Evolutionary conservation across 805 yeast species (phyloP), one percentile per base, ranked within the genome.

Genomic region (Myxozyma neotropica): DNA sequence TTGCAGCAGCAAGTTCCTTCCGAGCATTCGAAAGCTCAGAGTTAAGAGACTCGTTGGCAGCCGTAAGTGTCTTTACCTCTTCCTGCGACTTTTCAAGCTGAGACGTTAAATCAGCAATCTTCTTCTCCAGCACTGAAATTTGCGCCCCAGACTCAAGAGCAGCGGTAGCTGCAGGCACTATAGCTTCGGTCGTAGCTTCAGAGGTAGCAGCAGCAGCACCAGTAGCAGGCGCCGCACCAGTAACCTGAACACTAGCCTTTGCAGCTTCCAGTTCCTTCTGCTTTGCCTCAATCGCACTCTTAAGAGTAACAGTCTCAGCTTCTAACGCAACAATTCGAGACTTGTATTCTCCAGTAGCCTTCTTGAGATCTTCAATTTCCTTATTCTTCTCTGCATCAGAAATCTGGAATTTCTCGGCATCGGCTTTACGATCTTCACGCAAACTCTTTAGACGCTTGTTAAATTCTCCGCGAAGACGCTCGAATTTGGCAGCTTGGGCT

Each of bases 81-180:
- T 35, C 44, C 51, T 61, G 52, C 17, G 50, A 35, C 10, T 55
- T 48, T 40, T 35, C 53, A 19, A 63, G 45, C 35, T 39, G 45
- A 5, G 60, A 21, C 12, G 55, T 56, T 29, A 73, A 68, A 19
- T 69, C 74, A 26, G 72, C 72, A 57, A 71, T 68, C 53, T 78
- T 65, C 56, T 71, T 72, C 57, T 74, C 75, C 39, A 71, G 70
- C 27, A 74, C 73, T 12, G 40, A 38, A 27, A 36, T n/a, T n/a
- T 36, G 17, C 19, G 29, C 53, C 1, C 7, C 23, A 7, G 31
- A 3, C 17, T 23, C 51, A 26, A 49, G 39, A 1, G 46, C 51
- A 35, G 29, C 15, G n/a, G 58, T 31, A 4, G 21, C 44, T 45
- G 54, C 55, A n/a, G n/a, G n/a, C 35, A 42, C 31, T 26, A 49